Evolutionary conservation across 495 filamentous ascomycete genomes (phyloP), one percentile per base, ranked within the genome.

Genomic region (Amphirosellinia nigrospora): DNA sequence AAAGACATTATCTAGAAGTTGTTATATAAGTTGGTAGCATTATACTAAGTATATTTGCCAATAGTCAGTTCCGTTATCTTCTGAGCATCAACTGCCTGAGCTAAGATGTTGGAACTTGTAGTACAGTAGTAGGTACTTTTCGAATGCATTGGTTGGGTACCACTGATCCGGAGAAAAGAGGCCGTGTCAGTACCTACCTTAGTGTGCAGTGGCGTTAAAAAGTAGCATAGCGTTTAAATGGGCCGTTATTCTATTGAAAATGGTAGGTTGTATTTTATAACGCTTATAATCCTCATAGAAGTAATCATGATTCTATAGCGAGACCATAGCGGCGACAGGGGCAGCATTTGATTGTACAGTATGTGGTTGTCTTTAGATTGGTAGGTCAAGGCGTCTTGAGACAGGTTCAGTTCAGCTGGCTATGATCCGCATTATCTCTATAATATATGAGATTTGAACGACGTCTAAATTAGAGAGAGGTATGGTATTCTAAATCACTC

Each of bases 91-190:
- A 50, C 28, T n/a, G n/a, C n/a, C n/a, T n/a, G n/a, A n/a, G 26
- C 1, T 9, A 19, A 34, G 30, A 36, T 3, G 34, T 36, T 36
- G 7, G 7, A 48, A 13, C 23, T 39, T 21, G 16, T 45, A 8
- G 13, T 15, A 39, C n/a, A n/a, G n/a, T n/a, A n/a, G n/a, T n/a
- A 2, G 15, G 39, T 63, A 62, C 7, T 11, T n/a, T n/a, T n/a
- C n/a, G n/a, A n/a, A n/a, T n/a, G 13, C 36, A 56, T 56, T 28
- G 23, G 60, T 48, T 32, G 41, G 41, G 41, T 48, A 11, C 19
- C 41, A 62, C 60, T 5, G 59, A 34, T 48, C 60, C 23, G 60
- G 60, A 48, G 41, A 61, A 61, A 39, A 45, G 5, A 62, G 21
- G 32, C 23, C 38, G 26, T 11, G 48, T 23, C 11, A 28, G 39